Evolutionary conservation across 306 rosid species (phyloP), one percentile per base, ranked within the genome.

Genomic region (Castanea sativa): DNA sequence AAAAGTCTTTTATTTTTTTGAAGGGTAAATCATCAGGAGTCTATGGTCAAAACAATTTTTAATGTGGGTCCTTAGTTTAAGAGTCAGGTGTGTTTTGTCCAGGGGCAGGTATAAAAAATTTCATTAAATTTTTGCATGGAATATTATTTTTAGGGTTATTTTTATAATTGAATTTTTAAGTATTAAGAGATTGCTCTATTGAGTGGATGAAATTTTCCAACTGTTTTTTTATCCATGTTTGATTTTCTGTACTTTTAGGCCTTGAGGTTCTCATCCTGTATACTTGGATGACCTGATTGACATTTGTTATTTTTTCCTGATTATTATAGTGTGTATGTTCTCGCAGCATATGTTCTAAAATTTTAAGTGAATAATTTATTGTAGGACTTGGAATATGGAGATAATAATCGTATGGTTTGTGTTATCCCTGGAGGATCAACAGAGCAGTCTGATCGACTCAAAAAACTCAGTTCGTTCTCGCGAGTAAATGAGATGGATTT

Each of bases 341-440:
- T 53, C 21, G 4, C 41, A 68, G 76, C 58, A 7, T 57, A 19
- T 67, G 27, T 84, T 19, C 6, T 76, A 45, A 74, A 51, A 52
- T 78, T 78, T 83, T 16, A 10, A 23, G 21, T 67, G 71, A 75
- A 63, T 77, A 78, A 80, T 74, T 74, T 77, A 45, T 56, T 87
- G 78, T 76, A 94, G 98, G 92, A 68, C 57, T 72, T 84, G 18
- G 76, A 81, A 61, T 65, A 81, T 73, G 92, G 89, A 78, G 92
- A 85, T 73, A 90, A 86, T 79, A 82, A 84, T 74, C 88, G 69
- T 19, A 76, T 88, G 56, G 89, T 88, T 69, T 91, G 86, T 70
- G 88, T 94, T 83, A 78, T 85, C 84, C 97, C 98, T 32, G 91
- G 83, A 83, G 88, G 84, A 69, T 60, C 86, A 3, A 76, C 86